phyloP scores from a whole-genome alignment of 2,329 filamentous ascomycete genomes.

The Dendrostoma leiphaemia region DNA sequence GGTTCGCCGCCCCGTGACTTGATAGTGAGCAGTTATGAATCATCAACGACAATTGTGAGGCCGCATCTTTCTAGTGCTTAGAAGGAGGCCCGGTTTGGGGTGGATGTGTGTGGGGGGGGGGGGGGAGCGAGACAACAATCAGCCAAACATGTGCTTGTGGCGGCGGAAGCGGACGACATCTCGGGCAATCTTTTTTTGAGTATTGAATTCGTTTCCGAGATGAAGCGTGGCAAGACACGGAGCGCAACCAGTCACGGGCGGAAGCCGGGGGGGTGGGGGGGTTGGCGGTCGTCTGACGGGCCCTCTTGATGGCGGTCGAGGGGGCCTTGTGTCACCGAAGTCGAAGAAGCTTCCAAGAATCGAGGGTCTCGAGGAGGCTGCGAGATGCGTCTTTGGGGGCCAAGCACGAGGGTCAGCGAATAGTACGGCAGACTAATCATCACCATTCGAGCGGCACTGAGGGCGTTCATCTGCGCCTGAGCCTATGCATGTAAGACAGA shows the following conservation, averaged over 20 bases:
- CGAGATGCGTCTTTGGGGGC: not conserved
- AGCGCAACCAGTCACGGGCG: not conserved
- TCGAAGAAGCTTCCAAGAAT: not conserved
- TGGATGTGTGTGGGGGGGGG: too few species aligned
- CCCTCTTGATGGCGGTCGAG: not conserved
- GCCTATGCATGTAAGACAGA: not conserved
- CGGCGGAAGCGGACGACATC: too few species aligned
- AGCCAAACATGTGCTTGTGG: too few species aligned
- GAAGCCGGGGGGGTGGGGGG: too few species aligned
- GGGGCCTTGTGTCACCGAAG: not conserved
- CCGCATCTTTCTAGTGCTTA: not conserved
- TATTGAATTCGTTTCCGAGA: too few species aligned
- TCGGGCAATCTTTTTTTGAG: too few species aligned
- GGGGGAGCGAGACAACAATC: not conserved
- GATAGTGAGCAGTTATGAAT: not conserved
- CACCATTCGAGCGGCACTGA: not conserved
- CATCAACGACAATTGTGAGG: not conserved
- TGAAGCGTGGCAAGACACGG: not conserved
- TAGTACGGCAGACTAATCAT: not conserved
- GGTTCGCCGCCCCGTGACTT: not conserved
- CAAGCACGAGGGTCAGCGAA: not conserved
- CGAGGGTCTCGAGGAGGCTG: not conserved
- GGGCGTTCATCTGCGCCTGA: conserved; percentile 9
- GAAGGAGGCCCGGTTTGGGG: too few species aligned
- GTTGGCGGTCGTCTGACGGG: too few species aligned